These are phyloP conservation scores for Boletellus ananiceps DNA, from an alignment of 768 basidiomycete genomes.

Conservation along the genomic window DNA sequence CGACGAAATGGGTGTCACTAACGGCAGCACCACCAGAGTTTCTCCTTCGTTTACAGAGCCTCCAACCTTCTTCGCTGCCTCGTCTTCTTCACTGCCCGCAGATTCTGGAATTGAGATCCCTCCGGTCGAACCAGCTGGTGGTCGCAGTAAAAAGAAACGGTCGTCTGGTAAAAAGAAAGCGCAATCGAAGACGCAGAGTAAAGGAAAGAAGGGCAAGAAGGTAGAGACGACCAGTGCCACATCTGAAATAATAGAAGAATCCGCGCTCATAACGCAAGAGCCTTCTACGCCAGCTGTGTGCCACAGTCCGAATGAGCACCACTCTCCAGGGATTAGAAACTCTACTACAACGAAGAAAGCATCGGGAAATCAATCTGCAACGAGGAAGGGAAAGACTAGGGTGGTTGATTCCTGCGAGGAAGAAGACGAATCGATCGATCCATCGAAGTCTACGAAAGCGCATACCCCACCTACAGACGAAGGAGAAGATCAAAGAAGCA, in stretches of 20 bases:
- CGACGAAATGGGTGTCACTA: constrained; percentile 14
- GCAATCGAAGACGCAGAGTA: constrained; percentile 16
- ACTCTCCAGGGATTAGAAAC: background rate
- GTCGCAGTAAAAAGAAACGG: constrained; percentile 14
- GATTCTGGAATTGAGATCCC: constrained; percentile 28
- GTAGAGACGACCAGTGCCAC: constrained; percentile 11
- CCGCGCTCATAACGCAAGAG: constrained; percentile 1
- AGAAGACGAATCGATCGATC: constrained; percentile 12
- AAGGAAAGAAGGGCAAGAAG: constrained; percentile 29
- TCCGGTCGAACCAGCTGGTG: background rate
- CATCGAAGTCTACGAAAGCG: background rate
- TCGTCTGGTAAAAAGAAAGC: constrained; percentile 19
- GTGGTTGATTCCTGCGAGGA: constrained; percentile 25
- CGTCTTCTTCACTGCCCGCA: constrained; percentile 35
- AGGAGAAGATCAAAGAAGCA: constrained; percentile 8
- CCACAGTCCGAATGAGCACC: constrained; percentile 2
- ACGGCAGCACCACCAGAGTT: background rate
- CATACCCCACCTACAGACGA: background rate
- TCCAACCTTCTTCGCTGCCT: constrained; percentile 44
- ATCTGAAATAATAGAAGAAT: constrained; percentile 8
- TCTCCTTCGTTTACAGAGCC: constrained; percentile 27
- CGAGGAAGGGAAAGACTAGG: constrained; percentile 30
- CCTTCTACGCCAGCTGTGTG: background rate
- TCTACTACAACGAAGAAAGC: constrained; percentile 19
- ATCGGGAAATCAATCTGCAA: constrained; percentile 5